Evolutionary conservation across 345 rosid species (phyloP).

Genomic region (Orychophragmus violaceus): DNA sequence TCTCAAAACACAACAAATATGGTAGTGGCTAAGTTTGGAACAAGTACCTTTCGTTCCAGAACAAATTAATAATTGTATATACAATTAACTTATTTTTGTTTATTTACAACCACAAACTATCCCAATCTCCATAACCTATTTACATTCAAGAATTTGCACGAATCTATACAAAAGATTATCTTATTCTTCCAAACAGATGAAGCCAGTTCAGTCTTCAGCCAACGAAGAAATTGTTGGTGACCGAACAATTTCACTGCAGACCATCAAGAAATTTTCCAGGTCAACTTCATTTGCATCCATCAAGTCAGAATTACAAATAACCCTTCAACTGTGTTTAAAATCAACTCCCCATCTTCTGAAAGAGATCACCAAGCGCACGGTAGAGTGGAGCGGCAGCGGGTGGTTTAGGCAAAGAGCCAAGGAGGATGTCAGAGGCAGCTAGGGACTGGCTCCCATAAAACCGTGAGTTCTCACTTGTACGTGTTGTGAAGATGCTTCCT

Average conservation of each 20-base stretch:
- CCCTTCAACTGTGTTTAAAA: constrained; percentile 4
- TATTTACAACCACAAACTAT: constrained; percentile 19
- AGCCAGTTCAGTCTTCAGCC: constrained; percentile 14
- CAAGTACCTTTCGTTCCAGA: background rate
- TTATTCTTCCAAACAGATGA: constrained; percentile 2
- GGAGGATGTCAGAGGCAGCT: constrained; percentile 59
- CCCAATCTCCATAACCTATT: constrained; percentile 6
- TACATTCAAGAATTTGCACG: constrained; percentile 26
- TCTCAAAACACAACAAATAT: background rate
- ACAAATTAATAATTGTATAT: background rate
- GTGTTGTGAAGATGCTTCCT: constrained; percentile 70
- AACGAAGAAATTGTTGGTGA: background rate
- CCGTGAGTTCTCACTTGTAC: constrained; percentile 57
- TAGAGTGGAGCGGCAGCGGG: constrained; percentile 83
- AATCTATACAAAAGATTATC: constrained; percentile 15
- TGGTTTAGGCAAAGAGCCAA: constrained; percentile 67
- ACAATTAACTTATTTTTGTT: background rate
- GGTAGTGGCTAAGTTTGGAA: background rate
- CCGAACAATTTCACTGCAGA: constrained; percentile 21
- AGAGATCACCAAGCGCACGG: constrained; percentile 62
- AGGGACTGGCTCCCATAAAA: constrained; percentile 86
- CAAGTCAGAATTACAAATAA: background rate
- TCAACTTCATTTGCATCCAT: background rate
- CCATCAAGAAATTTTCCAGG: constrained; percentile 7
- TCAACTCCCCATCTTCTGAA: constrained; percentile 49